Conservation (phyloP, 2,329 filamentous ascomycete species). For the Myriosclerotinia scirpicola region DNA sequence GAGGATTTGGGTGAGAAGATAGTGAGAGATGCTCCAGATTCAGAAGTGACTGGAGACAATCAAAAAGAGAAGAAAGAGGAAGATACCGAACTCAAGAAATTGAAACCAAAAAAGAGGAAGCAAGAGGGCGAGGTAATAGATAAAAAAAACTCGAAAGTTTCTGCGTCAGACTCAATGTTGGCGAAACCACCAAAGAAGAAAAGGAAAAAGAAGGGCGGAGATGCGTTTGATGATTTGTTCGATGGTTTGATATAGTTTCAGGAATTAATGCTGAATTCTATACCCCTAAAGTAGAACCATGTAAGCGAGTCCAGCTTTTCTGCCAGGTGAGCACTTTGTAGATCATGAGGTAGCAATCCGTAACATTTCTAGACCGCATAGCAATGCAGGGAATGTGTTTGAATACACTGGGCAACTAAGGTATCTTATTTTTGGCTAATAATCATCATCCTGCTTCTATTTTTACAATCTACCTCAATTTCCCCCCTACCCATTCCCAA, state of each 20-base stretch:
- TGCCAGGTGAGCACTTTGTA: not conserved
- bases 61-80: not conserved
- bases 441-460: not conserved
- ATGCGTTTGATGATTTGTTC: slow-evolving; percentile 76
- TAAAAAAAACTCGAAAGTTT: not conserved
- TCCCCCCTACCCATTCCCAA: not conserved
- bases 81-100: slow-evolving; percentile 21
- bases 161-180: slow-evolving; percentile 34
- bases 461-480: not conserved
- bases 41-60: slow-evolving; percentile 24
- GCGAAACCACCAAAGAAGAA: slow-evolving; percentile 52
- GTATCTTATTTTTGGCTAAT: not conserved
- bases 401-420: not conserved
- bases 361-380: no score
- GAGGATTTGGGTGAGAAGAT: slow-evolving; percentile 41
- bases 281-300: no score
- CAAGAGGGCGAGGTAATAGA: slow-evolving; percentile 19
- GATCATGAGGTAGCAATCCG: not conserved
- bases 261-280: not conserved
- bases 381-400: not conserved
- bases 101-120: slow-evolving; percentile 35
- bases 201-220: slow-evolving; percentile 58
- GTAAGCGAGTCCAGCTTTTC: not conserved
- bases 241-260: slow-evolving; percentile 50
- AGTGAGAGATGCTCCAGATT: slow-evolving; percentile 29